Base-by-base conservation (phyloP, 2,329 filamentous ascomycete genomes). In the Scedosporium apiospermum region DNA sequence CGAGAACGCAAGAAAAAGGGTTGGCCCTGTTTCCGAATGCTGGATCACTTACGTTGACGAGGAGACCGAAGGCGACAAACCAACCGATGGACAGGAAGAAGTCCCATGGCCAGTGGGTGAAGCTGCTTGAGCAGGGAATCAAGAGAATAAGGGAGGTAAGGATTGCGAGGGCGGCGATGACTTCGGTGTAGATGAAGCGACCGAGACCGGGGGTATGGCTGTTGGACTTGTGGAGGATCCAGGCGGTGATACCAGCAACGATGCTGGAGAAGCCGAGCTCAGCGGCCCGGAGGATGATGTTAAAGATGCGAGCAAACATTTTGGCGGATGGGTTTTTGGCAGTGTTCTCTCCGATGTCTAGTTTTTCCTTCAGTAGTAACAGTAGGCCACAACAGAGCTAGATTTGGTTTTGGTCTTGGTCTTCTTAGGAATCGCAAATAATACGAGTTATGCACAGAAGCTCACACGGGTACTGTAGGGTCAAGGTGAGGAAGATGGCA, bases 181-280 rank as follows among this genome's bases (percentile, higher is more conserved):
- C 83, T 69, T 89, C 83, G 57, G 88, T 84, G 77, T 91, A 93
- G 75, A 93, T 90, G 76, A 88, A 86, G 63, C 89, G 86, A 42
- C 81, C 85, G 9, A 72, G 69, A 16, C 49, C 46, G 9, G 9
- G n/a, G 12, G 60, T 57, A 49, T 61, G 3, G 18, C 23, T 21
- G 46, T 82, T 75, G 60, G 77, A 76, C 3, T 74, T 67, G 70
- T 85, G 80, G 27, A 92, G 82, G 72, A 88, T 88, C 66, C 83
- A 72, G 60, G 87, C 88, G 64, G 87, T 85, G 65, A 91, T 78
- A 64, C 88, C 89, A 26, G 87, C 85, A 60, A 91, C 86, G 65
- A 91, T 88, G 67, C 83, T 81, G n/a, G 83, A 87, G 70, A 89
- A 91, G 69, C 80, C 84, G 66, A 93, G 80, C 76, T 91, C 71